Evolutionary conservation across 2,329 filamentous ascomycete genomes (phyloP).

Genomic region (Curvularia lunata): DNA sequence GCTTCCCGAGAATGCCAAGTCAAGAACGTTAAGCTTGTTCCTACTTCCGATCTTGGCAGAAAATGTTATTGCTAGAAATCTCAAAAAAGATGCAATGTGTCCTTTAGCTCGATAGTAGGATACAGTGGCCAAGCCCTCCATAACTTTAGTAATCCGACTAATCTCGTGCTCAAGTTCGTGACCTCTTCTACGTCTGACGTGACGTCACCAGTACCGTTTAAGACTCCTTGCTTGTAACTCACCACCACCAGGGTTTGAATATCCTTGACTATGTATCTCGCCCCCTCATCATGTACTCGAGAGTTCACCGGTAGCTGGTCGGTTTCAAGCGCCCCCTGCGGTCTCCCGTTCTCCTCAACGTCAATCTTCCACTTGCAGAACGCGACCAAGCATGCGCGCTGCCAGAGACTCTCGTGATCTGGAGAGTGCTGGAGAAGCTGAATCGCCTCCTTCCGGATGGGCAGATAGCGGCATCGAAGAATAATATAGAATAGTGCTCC

Average conservation of each 20-base stretch:
- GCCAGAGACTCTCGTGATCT: neutral
- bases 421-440: neutral
- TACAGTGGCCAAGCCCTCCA: no score
- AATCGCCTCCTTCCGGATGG: neutral
- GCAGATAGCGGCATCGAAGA: neutral
- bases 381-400: neutral
- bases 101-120: no score
- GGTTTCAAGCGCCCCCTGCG: neutral
- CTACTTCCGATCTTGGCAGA: no score
- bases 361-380: neutral
- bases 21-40: no score
- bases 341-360: neutral
- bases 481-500: neutral
- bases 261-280: neutral
- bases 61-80: no score
- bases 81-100: no score
- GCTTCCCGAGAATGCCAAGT: no score
- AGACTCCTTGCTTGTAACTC: neutral
- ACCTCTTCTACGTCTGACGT: neutral
- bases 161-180: neutral
- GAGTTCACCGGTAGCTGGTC: neutral
- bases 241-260: neutral
- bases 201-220: neutral
- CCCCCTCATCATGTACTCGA: neutral
- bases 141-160: neutral